A percentile compares a stretch with the other conserved stretches of the same genome.
Evolutionary conservation across 31 red algal genomes (phyloP).

Genomic region (Endocladia muricata): DNA sequence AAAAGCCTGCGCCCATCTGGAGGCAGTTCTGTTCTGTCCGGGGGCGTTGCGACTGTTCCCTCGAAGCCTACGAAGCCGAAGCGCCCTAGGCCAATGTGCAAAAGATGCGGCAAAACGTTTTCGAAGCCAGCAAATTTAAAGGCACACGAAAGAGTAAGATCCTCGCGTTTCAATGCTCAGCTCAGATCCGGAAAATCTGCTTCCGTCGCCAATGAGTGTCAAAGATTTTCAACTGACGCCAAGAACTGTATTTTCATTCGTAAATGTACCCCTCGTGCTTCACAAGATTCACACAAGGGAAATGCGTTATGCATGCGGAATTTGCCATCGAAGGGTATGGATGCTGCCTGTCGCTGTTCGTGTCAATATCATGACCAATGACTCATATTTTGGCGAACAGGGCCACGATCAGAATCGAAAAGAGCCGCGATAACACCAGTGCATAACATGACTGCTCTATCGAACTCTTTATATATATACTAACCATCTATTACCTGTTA

Average conservation of each 20-base stretch:
- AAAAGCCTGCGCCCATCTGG: too few species aligned
- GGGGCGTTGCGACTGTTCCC: too few species aligned
- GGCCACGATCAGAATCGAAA: too few species aligned
- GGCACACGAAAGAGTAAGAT: conserved; percentile 58
- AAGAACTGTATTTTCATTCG: not conserved
- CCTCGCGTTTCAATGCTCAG: too few species aligned
- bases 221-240: not conserved
- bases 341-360: not conserved
- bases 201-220: too few species aligned
- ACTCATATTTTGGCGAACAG: conserved; percentile 10
- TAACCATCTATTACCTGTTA: not conserved
- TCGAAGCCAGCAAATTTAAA: conserved; percentile 63
- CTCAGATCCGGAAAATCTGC: too few species aligned
- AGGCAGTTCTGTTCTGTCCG: too few species aligned
- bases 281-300: conserved; percentile 67
- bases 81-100: conserved; percentile 62
- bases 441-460: not conserved
- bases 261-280: not conserved
- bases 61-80: too few species aligned
- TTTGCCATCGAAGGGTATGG: conserved; percentile 49
- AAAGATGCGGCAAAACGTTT: conserved; percentile 44
- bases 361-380: not conserved
- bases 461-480: not conserved
- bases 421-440: not conserved
- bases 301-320: conserved; percentile 51